Evolutionary conservation across 1,284 basidiomycete genomes (phyloP).

Genomic region (Sanghuangporus sanghuang): DNA sequence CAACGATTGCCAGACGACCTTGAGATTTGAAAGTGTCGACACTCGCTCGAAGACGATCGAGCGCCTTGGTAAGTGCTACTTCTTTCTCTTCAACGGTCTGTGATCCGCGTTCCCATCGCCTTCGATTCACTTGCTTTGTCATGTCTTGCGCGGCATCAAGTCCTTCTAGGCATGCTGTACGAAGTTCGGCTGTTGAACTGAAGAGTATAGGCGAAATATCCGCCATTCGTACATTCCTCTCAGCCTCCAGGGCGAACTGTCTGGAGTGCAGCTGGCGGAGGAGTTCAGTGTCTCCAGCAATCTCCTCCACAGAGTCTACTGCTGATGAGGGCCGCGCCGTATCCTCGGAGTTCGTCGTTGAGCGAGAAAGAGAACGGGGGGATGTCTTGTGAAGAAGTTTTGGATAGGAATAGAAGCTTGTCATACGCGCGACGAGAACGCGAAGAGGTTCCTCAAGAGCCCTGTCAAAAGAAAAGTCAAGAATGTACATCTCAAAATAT

Average conservation of each 20-base stretch:
- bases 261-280: constrained; percentile 34
- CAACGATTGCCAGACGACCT: constrained; percentile 39
- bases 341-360: constrained; percentile 14
- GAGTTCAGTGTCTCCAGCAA: constrained; percentile 34
- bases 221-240: constrained; percentile 34
- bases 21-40: constrained; percentile 36
- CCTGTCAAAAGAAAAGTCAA: constrained; percentile 15
- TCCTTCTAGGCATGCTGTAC: constrained; percentile 32
- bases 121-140: constrained; percentile 41
- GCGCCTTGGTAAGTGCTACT: constrained; percentile 33
- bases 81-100: constrained; percentile 23
- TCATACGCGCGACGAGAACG: constrained; percentile 35
- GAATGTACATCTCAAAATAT: neutral
- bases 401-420: constrained; percentile 23
- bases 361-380: constrained; percentile 11
- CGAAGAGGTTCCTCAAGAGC: constrained; percentile 39
- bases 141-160: constrained; percentile 32
- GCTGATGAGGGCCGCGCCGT: neutral
- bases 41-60: constrained; percentile 32
- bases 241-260: constrained; percentile 30
- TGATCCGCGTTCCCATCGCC: constrained; percentile 35
- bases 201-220: constrained; percentile 47
- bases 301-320: constrained; percentile 1
- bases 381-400: constrained; percentile 17
- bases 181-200: constrained; percentile 38